Evolutionary conservation across 768 basidiomycete species (phyloP), one percentile per base, ranked within the genome.

Genomic region (Obba rivulosa): DNA sequence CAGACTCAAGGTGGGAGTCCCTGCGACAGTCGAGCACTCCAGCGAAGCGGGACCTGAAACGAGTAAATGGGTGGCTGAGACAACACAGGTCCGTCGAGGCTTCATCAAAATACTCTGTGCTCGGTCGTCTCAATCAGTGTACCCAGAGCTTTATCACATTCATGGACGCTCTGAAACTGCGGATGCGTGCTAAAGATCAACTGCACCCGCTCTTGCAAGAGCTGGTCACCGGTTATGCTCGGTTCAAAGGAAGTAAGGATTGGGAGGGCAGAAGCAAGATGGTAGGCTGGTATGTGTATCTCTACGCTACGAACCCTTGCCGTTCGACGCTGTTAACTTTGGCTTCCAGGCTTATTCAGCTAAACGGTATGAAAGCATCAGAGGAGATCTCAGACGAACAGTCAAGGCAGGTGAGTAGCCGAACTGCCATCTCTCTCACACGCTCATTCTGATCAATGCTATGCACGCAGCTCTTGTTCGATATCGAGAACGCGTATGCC

Each of bases 301-400:
- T n/a, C n/a, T n/a, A n/a, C n/a, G n/a, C n/a, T n/a, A n/a, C n/a
- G n/a, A n/a, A n/a, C n/a, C n/a, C n/a, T n/a, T n/a, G n/a, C 3
- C 5, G 35, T 24, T 24, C 9, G 14, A 23, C 45, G 34, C 34
- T 9, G n/a, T 35, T 9, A 35, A n/a, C n/a, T 35, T 9, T n/a
- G 5, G 16, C 22, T 39, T 46, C 8, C 48, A 94, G 92, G 93
- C 73, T 99, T 35, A 98, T 99, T 59, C 92, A 91, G 4, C 76
- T 99, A 18, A 98, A 98, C 57, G 88, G 83, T 1, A 94, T 99
- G 92, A 92, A 92, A 61, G 96, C 92, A 3, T 92, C 91, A 10
- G 95, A 97, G 56, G 93, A 96, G 66, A 85, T 98, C 24, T 85
- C 87, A 0, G 95, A 98, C 51, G 95, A 98, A 51, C 93, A 99